Evolutionary conservation across 768 basidiomycete species (phyloP), one percentile per base, ranked within the genome.

Genomic region (Xanthoconium purpureum): DNA sequence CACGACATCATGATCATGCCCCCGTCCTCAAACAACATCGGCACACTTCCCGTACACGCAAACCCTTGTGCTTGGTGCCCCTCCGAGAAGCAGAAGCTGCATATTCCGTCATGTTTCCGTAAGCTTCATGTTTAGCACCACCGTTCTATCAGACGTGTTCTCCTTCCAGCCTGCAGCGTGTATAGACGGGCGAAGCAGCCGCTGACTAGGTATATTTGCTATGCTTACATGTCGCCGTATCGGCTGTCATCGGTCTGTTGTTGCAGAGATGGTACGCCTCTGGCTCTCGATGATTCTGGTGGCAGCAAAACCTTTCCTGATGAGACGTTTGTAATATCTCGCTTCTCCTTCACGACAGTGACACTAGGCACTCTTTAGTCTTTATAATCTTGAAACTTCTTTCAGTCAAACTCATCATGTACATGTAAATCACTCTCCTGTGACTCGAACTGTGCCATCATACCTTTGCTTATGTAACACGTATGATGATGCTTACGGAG

Each of bases 61-160:
- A 6, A 24, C 68, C 69, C 29, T 58, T 72, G 47, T 35, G 8
- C 48, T 53, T 71, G 35, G 52, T 71, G 35, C 71, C 69, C 2
- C 12, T 68, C 28, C 63, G 30, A 37, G 64, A 72, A 55, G 69
- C 69, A 29, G 66, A 71, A 46, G 60, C 56, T 6, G 66, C 66
- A 18, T 68, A 72, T 35, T 56, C 66, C 8, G 13, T 28, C 17
- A 63, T 69, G 43, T 70, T 71, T 60, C 58, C 61, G 68, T 71
- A 40, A 61, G 29, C 17, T 3, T 18, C 20, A 47, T 42, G 17
- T 35, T 47, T 35, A 3, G n/a, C 12, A 10, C 28, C 51, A 43
- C 37, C 24, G 40, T 55, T 57, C 38, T 51, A 52, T 49, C 47
- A 56, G 51, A 54, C 50, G 37, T 33, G 15, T 46, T 30, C 46